These are phyloP conservation scores for Tetrapyrgos nigripes DNA, from an alignment of 1,284 basidiomycete genomes.

Conservation along the genomic window DNA sequence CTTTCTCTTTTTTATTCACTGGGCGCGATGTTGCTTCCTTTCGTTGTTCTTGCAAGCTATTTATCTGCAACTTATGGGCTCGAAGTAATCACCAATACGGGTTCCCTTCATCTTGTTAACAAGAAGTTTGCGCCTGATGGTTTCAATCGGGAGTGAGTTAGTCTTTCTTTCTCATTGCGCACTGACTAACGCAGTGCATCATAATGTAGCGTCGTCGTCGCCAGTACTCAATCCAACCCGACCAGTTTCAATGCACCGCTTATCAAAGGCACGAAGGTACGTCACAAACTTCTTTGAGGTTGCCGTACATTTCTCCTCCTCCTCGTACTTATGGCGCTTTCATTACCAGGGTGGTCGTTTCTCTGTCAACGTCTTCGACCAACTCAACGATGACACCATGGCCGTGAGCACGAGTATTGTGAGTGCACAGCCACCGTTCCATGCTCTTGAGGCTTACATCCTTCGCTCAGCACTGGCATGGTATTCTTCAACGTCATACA, in stretches of 20 bases:
- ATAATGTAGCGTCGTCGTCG: constrained; percentile 5
- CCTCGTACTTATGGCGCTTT: not conserved
- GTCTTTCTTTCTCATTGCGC: not conserved
- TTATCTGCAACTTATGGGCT: not conserved
- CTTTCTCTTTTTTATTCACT: not conserved
- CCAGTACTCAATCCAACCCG: not conserved
- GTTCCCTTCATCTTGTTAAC: constrained; percentile 5
- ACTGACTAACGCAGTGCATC: not conserved
- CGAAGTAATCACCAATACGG: not conserved
- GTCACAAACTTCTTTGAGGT: too few relatives aligned
- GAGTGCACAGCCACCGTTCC: constrained; percentile 8
- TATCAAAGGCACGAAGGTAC: constrained; percentile 19
- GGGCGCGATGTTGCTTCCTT: not conserved
- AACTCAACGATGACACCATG: constrained; percentile 27
- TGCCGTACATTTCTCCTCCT: not conserved
- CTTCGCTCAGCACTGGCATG: constrained; percentile 13
- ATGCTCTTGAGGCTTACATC: too few relatives aligned
- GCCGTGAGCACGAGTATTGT: constrained; percentile 29
- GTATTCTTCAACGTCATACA: constrained; percentile 27
- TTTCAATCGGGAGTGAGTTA: constrained; percentile 9
- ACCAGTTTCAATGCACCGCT: constrained; percentile 18
- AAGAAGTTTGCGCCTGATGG: constrained; percentile 10
- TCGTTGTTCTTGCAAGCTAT: not conserved
- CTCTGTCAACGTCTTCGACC: constrained; percentile 27
- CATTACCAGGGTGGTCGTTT: constrained; percentile 24